Evolutionary conservation across 352 stramenopile genomes (phyloP), one percentile per base, ranked within the genome.

Genomic region (Globisporangium middletonii): DNA sequence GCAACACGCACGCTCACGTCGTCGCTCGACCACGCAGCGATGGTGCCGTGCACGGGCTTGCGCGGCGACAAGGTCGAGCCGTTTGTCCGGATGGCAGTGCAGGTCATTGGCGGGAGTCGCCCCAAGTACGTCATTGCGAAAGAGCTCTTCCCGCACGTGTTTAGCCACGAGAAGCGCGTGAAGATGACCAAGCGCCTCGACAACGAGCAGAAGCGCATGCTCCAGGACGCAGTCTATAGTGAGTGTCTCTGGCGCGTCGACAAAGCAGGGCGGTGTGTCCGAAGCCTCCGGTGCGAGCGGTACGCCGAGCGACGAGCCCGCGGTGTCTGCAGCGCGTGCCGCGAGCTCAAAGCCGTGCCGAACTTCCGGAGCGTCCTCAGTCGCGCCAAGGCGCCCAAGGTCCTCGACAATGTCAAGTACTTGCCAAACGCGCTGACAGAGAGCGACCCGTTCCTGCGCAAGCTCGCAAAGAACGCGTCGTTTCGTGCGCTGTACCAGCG

Each of bases 161-260:
- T 93, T 50, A 55, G 48, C 2, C 73, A 75, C 19, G 71, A 79
- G 19, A 67, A 71, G 41, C 85, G 83, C 27, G 72, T 90, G 45
- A 80, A 83, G 30, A 91, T 93, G 18, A 57, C 73, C 6, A 68
- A 88, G 46, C 79, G 76, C 41, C 69, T 93, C 11, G 70, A 63
- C 11, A 59, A 77, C 0, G 59, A 72, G 15, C 72, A 93, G 62
- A 70, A 75, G 6, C 65, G 78, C 12, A 57, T 89, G 28, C 63
- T 93, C 4, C 70, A 87, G 35, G 81, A 91, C 53, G 81, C 81
- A 0, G 75, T 91, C 4, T 91, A 88, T 53, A 86, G 77, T 41
- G 83, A 93, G 54, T 91, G 81, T 44, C 57, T 90, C 8, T 93
- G 83, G 83, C 79, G 83, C 19, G 77, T 93, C 4, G 83, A 93